Percentiles rank a stretch among this genome's conserved stretches.
Evolutionary conservation across 2,329 filamentous ascomycete species (phyloP).

Genomic region (Aspergillus chevalieri): DNA sequence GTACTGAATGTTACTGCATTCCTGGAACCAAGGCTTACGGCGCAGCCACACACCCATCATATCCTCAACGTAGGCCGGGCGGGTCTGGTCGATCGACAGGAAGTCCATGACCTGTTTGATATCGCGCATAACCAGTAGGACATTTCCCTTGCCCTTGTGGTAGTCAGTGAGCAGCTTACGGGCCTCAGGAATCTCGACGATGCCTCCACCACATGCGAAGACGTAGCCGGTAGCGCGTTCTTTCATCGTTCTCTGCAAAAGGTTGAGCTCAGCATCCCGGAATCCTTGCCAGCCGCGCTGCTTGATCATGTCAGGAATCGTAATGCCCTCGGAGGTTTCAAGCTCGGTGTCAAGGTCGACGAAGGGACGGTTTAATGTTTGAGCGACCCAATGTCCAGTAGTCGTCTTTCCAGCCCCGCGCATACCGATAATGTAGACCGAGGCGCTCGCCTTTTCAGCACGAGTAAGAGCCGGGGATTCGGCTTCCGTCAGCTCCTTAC

Average conservation of each 20-base stretch:
- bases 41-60: conserved; percentile 87
- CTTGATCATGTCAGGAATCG: conserved; percentile 81
- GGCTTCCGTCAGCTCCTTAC: conserved; percentile 54
- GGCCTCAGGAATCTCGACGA: conserved; percentile 79
- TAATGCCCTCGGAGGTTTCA: conserved; percentile 64
- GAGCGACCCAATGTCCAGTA: conserved; percentile 76
- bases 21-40: conserved; percentile 79
- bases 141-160: conserved; percentile 69
- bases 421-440: conserved; percentile 95
- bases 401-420: conserved; percentile 95
- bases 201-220: conserved; percentile 88
- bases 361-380: conserved; percentile 67
- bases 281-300: conserved; percentile 82
- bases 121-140: conserved; percentile 80
- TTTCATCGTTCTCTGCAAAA: conserved; percentile 67
- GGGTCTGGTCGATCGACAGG: conserved; percentile 77
- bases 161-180: conserved; percentile 69
- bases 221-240: conserved; percentile 71
- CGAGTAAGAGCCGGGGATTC: conserved; percentile 32
- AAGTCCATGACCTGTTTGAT: conserved; percentile 85
- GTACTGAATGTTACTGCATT: conserved; percentile 93
- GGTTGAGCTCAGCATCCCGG: conserved; percentile 66
- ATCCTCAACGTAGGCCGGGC: conserved; percentile 87
- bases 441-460: conserved; percentile 47
- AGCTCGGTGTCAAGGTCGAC: conserved; percentile 85